Evolutionary conservation across 2,329 filamentous ascomycete genomes (phyloP), one percentile per base, ranked within the genome.

Genomic region (Epichloe bromicola): DNA sequence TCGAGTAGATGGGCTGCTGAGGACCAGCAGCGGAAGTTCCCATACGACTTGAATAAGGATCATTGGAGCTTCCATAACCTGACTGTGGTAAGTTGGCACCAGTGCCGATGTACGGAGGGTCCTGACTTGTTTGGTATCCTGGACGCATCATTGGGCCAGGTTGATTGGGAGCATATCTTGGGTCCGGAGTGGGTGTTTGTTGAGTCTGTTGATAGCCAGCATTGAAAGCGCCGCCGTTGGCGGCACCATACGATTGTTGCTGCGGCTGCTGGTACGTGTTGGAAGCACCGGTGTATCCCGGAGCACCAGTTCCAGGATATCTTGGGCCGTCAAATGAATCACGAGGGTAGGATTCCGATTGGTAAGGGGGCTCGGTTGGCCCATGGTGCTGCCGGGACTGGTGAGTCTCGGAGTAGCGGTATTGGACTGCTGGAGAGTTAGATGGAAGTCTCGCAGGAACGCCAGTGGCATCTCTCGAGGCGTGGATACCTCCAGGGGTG

Each of bases 361-460:
- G 60, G 53, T 63, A 67, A 30, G 64, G 63, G 60, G 58, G 61
- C 60, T 65, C 64, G 48, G 72, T 72, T 39, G 73, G 73, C 51
- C 73, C 73, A 57, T 70, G 70, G 55, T 74, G 68, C 59, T 75
- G 73, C 51, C 73, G 70, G 54, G 70, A 69, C 59, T 69, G 67
- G 50, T 69, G 67, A 42, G 73, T 74, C 66, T 76, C 70, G 55
- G 75, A 78, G 62, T 77, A 72, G 65, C 74, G 74, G 61, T 78
- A 78, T 65, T 75, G 74, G 62, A 71, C 76, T 80, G 70, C 62
- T 64, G 71, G 71, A 63, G 73, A 75, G 76, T 80, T 79, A 80
- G 77, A 79, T 67, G 65, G 61, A 51, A 65, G 69, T 73, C 71
- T 74, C 65, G 69, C 67, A 66, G 66, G 69, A 60, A 67, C 62